Base-by-base conservation (phyloP, 345 rosid genomes). In the Chamaenerion angustifolium region DNA sequence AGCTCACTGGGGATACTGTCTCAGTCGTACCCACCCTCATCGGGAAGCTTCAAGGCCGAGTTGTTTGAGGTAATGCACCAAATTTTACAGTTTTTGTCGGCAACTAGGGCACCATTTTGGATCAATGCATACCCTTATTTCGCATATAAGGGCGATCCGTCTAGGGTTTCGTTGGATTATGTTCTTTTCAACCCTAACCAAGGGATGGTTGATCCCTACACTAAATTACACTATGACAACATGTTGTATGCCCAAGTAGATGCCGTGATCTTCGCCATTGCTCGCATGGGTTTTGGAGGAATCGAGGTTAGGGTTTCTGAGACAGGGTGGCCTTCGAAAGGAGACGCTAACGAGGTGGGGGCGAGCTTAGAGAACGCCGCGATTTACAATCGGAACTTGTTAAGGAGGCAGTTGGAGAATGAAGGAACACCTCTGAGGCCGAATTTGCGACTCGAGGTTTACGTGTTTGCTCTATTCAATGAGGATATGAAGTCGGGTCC, bases 291-390 rank as follows among this genome's bases (percentile, higher is more conserved):
- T 3, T 84, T 62, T 45, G 53, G 31, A 7, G 79, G 76, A 10
- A 75, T 92, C 40, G 98, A 84, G 56, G 93, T 87, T 10, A 62
- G 76, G 21, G 90, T 92, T 31, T 76, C 98, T 0, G 98, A 92
- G 57, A 92, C 98, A 0, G 98, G 98, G 0, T 92, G 98, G 98
- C 98, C 98, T 0, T 87, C 98, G 0, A 82, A 77, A 70, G 98
- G 98, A 1, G 98, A 92, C 42, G 19, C 64, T 0, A 44, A 74
- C 53, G 98, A 87, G 56, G 55, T 64, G 0, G 98, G 98, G 6
- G 98, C 98, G 8, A 76, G 85, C 0, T 49, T 64, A 11, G 56
- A 61, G 14, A 84, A 92, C 64, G 98, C 98, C 0, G 96, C 95
- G 0, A 25, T 56, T 11, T 87, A 84, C 55, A 92, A 87, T 40